Base-by-base conservation (phyloP, 2,329 filamentous ascomycete species). In the Dactylellina parvicollis region DNA sequence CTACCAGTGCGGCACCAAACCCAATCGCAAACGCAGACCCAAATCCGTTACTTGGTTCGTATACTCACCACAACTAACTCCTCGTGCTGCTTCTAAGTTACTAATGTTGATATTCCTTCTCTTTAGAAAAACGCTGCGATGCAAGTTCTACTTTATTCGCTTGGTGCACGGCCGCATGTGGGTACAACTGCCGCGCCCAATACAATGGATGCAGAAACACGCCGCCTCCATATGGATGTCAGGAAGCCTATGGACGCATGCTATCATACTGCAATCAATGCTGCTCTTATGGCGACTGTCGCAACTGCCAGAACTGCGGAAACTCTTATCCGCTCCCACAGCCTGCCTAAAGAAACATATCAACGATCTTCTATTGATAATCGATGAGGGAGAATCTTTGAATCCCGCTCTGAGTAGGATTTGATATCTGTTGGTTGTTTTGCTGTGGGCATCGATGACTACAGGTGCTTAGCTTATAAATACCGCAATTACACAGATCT, bases 151-250 rank as follows among this genome's bases (percentile, higher is more conserved):
- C 26, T 4, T n/a, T 56, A 10, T 42, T 57, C 56, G n/a, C 18
- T 18, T 71, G 57, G 56, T 71, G 66, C 24, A 56, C 9, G 2
- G 2, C 2, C 32, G 47, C 66, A 18, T 71, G 66, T 34, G 66
- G 56, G n/a, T 71, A 71, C 49, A 71, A 71, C 57, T 71, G 66
- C 66, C 56, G 57, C 22, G 57, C 46, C 1, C 32, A 16, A 52
- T 71, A 67, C 32, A 54, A 57, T 36, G 20, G 49, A 7, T 71
- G 66, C 56, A 40, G 66, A 28, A 57, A 52, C 66, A 8, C 4
- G 20, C 57, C 44, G 9, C 38, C 46, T 18, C 47, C 46, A 69
- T 14, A 26, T 24, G 30, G 28, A 4, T 71, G 66, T 26, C 7
- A 5, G 12, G 66, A 71, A 38, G 56, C 66, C 24, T 71, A 71